phyloP scores from a whole-genome alignment of 441 rosid genomes.

The Pelargonium cotyledonis region DNA sequence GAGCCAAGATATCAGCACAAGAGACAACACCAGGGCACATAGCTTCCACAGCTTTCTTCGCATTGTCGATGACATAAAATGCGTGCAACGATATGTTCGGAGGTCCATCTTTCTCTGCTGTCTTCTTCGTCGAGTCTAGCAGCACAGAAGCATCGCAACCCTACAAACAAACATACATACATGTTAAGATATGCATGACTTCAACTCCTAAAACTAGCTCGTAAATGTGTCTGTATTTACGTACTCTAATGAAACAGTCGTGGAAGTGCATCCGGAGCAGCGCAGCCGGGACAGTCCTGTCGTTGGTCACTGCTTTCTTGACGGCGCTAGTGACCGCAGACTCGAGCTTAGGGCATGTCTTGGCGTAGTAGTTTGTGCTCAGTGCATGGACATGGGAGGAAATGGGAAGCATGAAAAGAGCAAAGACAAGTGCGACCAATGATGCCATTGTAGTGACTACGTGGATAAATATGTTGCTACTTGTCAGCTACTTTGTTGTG shows the following conservation, averaged over 20 bases:
- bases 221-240: slow-evolving; percentile 1
- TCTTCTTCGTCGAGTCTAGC: slow-evolving; percentile 35
- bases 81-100: slow-evolving; percentile 55
- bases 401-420: slow-evolving; percentile 22
- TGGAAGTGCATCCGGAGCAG: slow-evolving; percentile 67
- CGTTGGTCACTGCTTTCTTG: slow-evolving; percentile 41
- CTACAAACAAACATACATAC: slow-evolving; percentile 12
- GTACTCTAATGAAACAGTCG: slow-evolving; percentile 60
- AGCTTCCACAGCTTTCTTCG: slow-evolving; percentile 43
- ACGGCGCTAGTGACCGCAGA: slow-evolving; percentile 34
- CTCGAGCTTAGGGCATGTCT: slow-evolving; percentile 46
- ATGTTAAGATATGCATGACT: no score
- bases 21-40: slow-evolving; percentile 54
- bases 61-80: slow-evolving; percentile 49
- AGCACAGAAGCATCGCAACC: slow-evolving; percentile 65
- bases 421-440: neutral
- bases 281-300: slow-evolving; percentile 55
- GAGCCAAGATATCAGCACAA: slow-evolving; percentile 63
- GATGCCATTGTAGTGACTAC: neutral
- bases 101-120: slow-evolving; percentile 59
- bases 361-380: slow-evolving; percentile 46
- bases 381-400: slow-evolving; percentile 31
- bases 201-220: no score
- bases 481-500: neutral
- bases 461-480: neutral